These are phyloP conservation scores for Xerocomellus amylosporus DNA, from an alignment of 768 basidiomycete genomes.

Conservation along the genomic window DNA sequence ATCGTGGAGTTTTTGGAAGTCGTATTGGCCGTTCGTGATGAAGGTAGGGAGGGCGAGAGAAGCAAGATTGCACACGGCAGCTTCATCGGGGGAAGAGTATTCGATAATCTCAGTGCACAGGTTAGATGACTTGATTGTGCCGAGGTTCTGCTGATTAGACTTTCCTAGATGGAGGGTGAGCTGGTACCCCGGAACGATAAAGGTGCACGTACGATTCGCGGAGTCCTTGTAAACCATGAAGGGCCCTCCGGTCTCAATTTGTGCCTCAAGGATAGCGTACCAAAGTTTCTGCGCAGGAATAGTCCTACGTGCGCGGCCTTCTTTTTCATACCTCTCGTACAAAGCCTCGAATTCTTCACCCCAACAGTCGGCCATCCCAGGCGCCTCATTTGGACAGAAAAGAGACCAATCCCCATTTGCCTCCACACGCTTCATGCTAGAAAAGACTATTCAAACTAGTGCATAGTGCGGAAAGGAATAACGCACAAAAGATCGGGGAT, in stretches of 20 bases:
- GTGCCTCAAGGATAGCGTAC: conserved; percentile 95
- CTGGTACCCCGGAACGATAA: background rate
- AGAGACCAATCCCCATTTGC: conserved; percentile 87
- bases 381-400: conserved; percentile 97
- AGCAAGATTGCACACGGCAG: conserved; percentile 97
- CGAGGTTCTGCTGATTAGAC: conserved; percentile 97
- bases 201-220: conserved; percentile 66
- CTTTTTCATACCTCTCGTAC: conserved; percentile 84
- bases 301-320: conserved; percentile 80
- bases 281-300: conserved; percentile 96
- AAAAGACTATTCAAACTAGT: background rate
- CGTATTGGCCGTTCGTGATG: conserved; percentile 76
- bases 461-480: background rate
- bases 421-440: conserved; percentile 96
- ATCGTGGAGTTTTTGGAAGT: conserved; percentile 94
- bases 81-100: conserved; percentile 96
- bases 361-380: conserved; percentile 83
- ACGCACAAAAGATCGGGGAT: conserved; percentile 93
- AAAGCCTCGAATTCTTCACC: conserved; percentile 86
- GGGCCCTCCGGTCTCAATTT: conserved; percentile 98
- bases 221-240: conserved; percentile 99
- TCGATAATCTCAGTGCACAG: conserved; percentile 99
- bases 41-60: conserved; percentile 94
- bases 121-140: conserved; percentile 99
- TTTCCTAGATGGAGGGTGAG: conserved; percentile 55